A percentile compares a stretch with the other conserved stretches of the same genome.
phyloP scores from a whole-genome alignment of 225 moss, liverwort and hornwort species.

The Ulota crispa region DNA sequence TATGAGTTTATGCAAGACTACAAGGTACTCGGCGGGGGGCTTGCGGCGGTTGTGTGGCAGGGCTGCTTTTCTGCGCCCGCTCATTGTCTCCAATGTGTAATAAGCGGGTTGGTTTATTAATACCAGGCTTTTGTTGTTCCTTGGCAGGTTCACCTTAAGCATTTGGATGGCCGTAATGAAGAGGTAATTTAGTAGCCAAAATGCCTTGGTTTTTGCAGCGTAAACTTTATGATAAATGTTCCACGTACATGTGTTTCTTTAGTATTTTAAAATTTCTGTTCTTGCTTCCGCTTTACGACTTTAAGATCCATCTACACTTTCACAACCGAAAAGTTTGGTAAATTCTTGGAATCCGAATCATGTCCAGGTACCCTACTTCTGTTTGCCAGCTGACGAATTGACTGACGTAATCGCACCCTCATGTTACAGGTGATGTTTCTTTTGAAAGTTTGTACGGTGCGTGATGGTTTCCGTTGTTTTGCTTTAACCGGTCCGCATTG shows the following conservation, averaged over 20 bases:
- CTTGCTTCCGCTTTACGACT: not conserved
- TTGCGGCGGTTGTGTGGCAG: too few relatives aligned
- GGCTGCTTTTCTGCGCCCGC: not conserved
- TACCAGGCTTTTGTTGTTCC: constrained; percentile 20
- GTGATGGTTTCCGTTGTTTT: constrained; percentile 16
- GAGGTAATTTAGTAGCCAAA: constrained; percentile 49
- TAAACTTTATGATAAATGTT: not conserved
- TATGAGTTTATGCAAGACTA: constrained; percentile 99
- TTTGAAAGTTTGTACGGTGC: not conserved
- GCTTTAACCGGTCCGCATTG: not conserved
- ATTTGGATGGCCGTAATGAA: constrained; percentile 97
- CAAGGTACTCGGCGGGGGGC: constrained; percentile 54
- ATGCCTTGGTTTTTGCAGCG: not conserved
- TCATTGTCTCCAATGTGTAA: constrained; percentile 3
- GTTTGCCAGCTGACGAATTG: constrained; percentile 90
- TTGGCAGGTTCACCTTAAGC: constrained; percentile 92
- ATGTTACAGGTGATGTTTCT: constrained; percentile 77
- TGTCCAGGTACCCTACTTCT: constrained; percentile 94
- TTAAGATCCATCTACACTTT: not conserved
- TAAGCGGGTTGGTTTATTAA: not conserved
- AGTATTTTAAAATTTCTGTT: not conserved
- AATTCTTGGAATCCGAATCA: constrained; percentile 18
- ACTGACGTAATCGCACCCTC: constrained; percentile 97
- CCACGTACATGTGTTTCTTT: not conserved
- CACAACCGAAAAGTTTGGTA: not conserved